A percentile compares a stretch with the other conserved stretches of the same genome.
Conservation (phyloP, 495 filamentous ascomycete genomes). For the Neurospora sp. region DNA sequence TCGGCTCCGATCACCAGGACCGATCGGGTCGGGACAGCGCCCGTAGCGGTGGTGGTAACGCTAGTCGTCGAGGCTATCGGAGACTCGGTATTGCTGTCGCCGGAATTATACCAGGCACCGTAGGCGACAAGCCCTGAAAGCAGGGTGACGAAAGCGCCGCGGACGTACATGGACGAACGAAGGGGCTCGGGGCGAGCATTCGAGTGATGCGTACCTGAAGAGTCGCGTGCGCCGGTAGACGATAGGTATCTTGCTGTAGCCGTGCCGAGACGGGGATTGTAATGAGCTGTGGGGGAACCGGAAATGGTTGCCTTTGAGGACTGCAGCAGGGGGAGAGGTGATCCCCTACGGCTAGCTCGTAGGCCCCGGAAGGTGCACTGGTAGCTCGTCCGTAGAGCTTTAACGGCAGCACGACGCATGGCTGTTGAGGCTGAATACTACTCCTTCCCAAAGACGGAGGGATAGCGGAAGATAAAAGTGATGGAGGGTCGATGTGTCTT, state of each 20-base stretch:
- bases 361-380: conserved; percentile 33
- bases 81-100: conserved; percentile 18
- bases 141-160: conserved; percentile 32
- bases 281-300: conserved; percentile 11
- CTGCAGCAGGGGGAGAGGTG: conserved; percentile 9
- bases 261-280: conserved; percentile 2
- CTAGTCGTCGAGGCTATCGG: conserved; percentile 13
- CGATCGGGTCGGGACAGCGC: conserved; percentile 27
- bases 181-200: conserved; percentile 26
- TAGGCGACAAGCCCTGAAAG: conserved; percentile 40
- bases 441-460: neutral
- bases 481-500: neutral
- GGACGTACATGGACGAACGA: conserved; percentile 41
- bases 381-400: conserved; percentile 34
- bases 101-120: conserved; percentile 41
- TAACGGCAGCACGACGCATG: conserved; percentile 39
- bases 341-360: conserved; percentile 27
- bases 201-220: conserved; percentile 9
- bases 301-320: conserved; percentile 4
- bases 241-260: neutral
- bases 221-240: neutral
- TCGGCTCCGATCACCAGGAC: conserved; percentile 74
- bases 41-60: conserved; percentile 8
- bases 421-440: conserved; percentile 4
- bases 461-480: neutral